These are phyloP conservation scores for Vitis riparia DNA, from an alignment of 164 flowering plant species.

Conservation along the genomic window DNA sequence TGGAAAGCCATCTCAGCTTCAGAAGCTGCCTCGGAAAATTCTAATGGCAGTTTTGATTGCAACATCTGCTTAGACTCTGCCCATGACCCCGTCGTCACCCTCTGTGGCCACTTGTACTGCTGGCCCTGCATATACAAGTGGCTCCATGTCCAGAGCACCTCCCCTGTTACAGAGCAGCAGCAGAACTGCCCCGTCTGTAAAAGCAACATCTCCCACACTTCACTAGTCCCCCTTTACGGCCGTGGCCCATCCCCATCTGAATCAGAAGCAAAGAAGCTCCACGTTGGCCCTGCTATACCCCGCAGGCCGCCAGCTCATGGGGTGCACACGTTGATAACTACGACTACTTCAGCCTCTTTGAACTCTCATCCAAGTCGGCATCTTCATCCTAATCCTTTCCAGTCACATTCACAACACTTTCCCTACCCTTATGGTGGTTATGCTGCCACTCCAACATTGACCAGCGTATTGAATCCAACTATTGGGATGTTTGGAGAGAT, in stretches of 20 bases:
- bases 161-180: constrained; percentile 27
- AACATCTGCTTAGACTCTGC: constrained; percentile 81
- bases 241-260: constrained; percentile 39
- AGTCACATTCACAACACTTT: constrained; percentile 22
- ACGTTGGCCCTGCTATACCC: constrained; percentile 33
- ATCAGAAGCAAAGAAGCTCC: constrained; percentile 21
- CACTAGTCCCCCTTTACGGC: constrained; percentile 84
- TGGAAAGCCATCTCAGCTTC: constrained; percentile 29
- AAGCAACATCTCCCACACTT: constrained; percentile 41
- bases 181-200: constrained; percentile 75
- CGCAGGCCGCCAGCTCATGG: constrained; percentile 50
- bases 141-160: constrained; percentile 44
- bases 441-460: constrained; percentile 19
- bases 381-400: constrained; percentile 20
- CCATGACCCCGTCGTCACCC: constrained; percentile 78
- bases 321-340: constrained; percentile 15
- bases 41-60: constrained; percentile 61
- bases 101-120: constrained; percentile 86
- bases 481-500: constrained; percentile 60
- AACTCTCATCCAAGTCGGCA: constrained; percentile 16
- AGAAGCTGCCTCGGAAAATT: constrained; percentile 20
- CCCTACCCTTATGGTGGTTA: constrained; percentile 22
- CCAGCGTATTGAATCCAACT: constrained; percentile 33
- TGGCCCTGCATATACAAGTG: constrained; percentile 93
- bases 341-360: constrained; percentile 5